Evolutionary conservation across 2,329 filamentous ascomycete genomes (phyloP).

Genomic region (Penicillium vulpinum): DNA sequence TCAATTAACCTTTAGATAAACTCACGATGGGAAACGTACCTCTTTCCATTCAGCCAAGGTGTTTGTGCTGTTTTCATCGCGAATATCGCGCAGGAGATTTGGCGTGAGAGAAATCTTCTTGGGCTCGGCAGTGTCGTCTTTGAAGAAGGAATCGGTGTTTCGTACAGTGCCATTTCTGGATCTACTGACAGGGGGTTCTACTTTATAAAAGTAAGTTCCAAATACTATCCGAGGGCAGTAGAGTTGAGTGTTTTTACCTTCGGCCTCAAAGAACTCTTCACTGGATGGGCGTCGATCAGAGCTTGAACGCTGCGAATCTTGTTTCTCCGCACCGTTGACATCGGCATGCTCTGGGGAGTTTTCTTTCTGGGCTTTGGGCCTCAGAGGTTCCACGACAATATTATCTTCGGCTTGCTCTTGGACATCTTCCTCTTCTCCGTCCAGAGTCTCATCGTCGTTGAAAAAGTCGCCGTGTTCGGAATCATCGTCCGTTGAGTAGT

Average conservation of each 20-base stretch:
- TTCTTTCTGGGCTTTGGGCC: slow-evolving; percentile 44
- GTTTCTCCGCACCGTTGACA: slow-evolving; percentile 17
- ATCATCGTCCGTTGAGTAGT: slow-evolving; percentile 81
- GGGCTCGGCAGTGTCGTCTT: slow-evolving; percentile 90
- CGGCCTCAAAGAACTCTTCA: slow-evolving; percentile 64
- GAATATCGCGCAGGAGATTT: slow-evolving; percentile 78
- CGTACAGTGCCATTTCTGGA: slow-evolving; percentile 83
- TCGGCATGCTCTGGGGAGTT: slow-evolving; percentile 30
- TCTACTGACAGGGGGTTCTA: slow-evolving; percentile 44
- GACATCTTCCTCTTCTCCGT: slow-evolving; percentile 34
- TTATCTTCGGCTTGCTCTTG: slow-evolving; percentile 41
- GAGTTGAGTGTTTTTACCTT: slow-evolving; percentile 33
- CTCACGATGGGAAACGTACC: slow-evolving; percentile 26
- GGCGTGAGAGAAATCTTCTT: slow-evolving; percentile 97
- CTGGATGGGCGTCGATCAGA: slow-evolving; percentile 54
- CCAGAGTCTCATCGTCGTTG: slow-evolving; percentile 51
- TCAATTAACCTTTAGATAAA: not conserved
- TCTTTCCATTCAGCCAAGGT: slow-evolving; percentile 41
- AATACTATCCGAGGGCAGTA: not conserved
- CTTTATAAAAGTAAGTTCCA: slow-evolving; percentile 22
- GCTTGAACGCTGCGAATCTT: slow-evolving; percentile 31
- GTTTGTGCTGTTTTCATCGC: slow-evolving; percentile 17
- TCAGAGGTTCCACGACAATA: slow-evolving; percentile 47
- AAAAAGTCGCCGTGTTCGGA: slow-evolving; percentile 50
- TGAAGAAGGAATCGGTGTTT: slow-evolving; percentile 96